These are phyloP conservation scores for Trypanosomatidae sp. DNA, from an alignment of 208 protist species.

Conservation along the genomic window DNA sequence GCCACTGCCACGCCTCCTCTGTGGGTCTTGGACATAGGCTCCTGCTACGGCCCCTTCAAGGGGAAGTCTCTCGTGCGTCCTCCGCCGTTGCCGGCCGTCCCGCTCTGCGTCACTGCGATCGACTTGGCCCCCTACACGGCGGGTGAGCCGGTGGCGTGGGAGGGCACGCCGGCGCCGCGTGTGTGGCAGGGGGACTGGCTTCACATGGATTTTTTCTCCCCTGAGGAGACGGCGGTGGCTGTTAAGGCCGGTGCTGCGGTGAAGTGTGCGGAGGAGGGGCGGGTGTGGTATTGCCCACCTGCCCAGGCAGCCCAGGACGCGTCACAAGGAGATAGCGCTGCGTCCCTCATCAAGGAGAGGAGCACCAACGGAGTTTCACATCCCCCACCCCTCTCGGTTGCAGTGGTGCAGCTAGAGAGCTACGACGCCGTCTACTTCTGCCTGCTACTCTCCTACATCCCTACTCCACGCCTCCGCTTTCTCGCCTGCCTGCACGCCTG, in stretches of 20 bases:
- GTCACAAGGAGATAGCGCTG: not conserved
- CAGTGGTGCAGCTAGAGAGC: conserved; percentile 27
- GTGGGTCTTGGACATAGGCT: conserved; percentile 74
- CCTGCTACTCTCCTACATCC: conserved; percentile 85
- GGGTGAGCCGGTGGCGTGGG: not conserved
- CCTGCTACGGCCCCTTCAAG: conserved; percentile 83
- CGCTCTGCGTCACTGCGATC: conserved; percentile 56
- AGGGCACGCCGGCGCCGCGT: not conserved
- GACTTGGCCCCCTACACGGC: conserved; percentile 63
- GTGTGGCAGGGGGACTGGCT: conserved; percentile 71
- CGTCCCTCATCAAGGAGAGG: too few relatives aligned
- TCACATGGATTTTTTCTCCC: conserved; percentile 39
- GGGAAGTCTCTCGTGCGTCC: conserved; percentile 29
- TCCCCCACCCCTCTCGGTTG: not conserved
- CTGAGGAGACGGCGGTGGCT: too few relatives aligned
- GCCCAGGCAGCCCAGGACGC: not conserved
- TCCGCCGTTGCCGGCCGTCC: conserved; percentile 28
- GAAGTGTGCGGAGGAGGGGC: too few relatives aligned
- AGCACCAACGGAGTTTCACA: too few relatives aligned
- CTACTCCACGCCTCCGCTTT: conserved; percentile 70
- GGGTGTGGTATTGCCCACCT: not conserved
- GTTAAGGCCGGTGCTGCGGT: too few relatives aligned
- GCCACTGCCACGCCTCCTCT: conserved; percentile 14
- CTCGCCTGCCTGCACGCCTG: conserved; percentile 73
- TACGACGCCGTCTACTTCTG: conserved; percentile 84